These are phyloP conservation scores for Cucurbita maxima DNA, from an alignment of 306 rosid species.

Conservation along the genomic window DNA sequence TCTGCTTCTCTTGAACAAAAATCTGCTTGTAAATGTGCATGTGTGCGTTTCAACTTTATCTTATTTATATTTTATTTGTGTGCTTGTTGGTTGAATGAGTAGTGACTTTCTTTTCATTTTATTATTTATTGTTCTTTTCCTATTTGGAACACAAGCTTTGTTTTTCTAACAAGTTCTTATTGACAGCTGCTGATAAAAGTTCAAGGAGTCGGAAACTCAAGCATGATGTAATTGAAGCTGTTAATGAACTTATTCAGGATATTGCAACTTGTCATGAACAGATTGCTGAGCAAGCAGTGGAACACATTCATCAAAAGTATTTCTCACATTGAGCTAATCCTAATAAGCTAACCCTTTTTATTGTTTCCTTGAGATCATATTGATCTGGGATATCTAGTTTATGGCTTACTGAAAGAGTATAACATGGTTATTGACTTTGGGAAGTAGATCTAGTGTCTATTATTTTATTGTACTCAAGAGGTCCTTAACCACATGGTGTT, in stretches of 20 bases:
- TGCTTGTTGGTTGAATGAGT: not conserved
- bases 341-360: not conserved
- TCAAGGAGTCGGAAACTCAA: slow-evolving; percentile 68
- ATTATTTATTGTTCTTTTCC: not conserved
- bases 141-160: not conserved
- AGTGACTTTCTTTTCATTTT: not conserved
- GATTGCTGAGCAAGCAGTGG: slow-evolving; percentile 98
- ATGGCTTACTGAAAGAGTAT: not conserved
- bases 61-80: not conserved
- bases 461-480: not conserved
- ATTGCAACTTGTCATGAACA: slow-evolving; percentile 74
- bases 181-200: slow-evolving; percentile 79
- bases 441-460: not conserved
- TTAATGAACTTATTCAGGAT: slow-evolving; percentile 92
- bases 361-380: not conserved
- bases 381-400: not conserved
- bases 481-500: not conserved
- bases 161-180: slow-evolving; percentile 1
- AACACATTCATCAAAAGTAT: slow-evolving; percentile 98
- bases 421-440: not conserved
- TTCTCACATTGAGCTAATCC: not conserved
- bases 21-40: not conserved
- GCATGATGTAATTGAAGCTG: slow-evolving; percentile 97
- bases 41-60: not conserved
- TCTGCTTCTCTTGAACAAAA: not conserved